Evolutionary conservation across 2,329 filamentous ascomycete species (phyloP).

Genomic region (Curvularia spicifera): DNA sequence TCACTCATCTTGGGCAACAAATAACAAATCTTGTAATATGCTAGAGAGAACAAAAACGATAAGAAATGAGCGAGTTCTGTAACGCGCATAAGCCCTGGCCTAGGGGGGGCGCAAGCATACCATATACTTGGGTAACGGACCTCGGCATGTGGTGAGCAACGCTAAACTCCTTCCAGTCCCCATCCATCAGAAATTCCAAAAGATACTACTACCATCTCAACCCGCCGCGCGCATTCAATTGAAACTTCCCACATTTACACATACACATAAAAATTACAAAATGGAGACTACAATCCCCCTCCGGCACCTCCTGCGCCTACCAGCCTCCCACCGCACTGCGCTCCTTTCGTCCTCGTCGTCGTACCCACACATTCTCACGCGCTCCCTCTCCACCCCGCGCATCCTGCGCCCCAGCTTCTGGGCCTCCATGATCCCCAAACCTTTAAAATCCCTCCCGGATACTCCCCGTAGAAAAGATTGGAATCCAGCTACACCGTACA

Average conservation of each 20-base stretch:
- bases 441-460: slow-evolving; percentile 26
- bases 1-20: not conserved
- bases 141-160: not conserved
- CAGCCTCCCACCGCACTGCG: slow-evolving; percentile 29
- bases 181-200: too few species aligned
- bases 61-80: not conserved
- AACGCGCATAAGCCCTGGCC: not conserved
- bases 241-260: too few species aligned
- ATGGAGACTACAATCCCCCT: slow-evolving; percentile 39
- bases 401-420: slow-evolving; percentile 49
- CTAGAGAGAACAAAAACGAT: not conserved
- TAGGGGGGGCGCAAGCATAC: not conserved
- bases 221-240: too few species aligned
- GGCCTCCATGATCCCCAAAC: slow-evolving; percentile 47
- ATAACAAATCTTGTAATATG: not conserved
- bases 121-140: not conserved
- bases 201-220: too few species aligned
- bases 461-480: slow-evolving; percentile 43
- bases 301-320: slow-evolving; percentile 39
- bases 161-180: too few species aligned
- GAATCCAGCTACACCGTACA: slow-evolving; percentile 69
- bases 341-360: slow-evolving; percentile 11
- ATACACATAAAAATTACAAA: not conserved
- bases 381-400: slow-evolving; percentile 42
- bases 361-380: slow-evolving; percentile 33